phyloP scores from a whole-genome alignment of 106 monocot species.

The Alisma plantagoaquatica region DNA sequence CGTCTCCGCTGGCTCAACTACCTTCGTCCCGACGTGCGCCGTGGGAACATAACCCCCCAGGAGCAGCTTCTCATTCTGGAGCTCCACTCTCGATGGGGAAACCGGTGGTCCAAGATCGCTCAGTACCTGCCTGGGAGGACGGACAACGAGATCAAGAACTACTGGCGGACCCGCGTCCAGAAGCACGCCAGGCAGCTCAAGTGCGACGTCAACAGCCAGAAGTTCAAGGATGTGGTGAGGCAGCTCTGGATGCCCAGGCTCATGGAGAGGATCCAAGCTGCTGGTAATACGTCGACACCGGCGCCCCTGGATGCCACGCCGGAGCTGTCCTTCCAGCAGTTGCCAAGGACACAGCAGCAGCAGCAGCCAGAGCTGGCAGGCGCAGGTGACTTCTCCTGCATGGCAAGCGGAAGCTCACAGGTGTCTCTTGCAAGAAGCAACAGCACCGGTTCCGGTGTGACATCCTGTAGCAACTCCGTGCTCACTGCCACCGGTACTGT shows the following conservation, averaged over 20 bases:
- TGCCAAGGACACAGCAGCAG: neutral
- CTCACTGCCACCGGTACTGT: too few species aligned
- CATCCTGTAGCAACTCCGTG: too few species aligned
- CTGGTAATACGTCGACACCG: slow-evolving; percentile 2
- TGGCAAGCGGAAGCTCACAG: neutral
- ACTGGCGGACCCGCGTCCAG: slow-evolving; percentile 86
- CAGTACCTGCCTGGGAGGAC: slow-evolving; percentile 32
- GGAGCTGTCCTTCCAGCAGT: neutral
- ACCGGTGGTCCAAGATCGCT: slow-evolving; percentile 37
- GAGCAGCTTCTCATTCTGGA: slow-evolving; percentile 32
- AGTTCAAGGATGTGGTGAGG: slow-evolving; percentile 23
- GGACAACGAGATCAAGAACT: slow-evolving; percentile 65
- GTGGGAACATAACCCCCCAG: slow-evolving; percentile 21
- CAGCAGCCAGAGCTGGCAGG: neutral
- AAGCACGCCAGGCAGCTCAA: slow-evolving; percentile 35
- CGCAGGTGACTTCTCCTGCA: neutral
- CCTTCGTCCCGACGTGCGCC: slow-evolving; percentile 20
- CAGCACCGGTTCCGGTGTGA: too few species aligned
- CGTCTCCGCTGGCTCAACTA: slow-evolving; percentile 29
- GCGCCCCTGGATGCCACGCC: neutral
- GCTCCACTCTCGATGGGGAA: slow-evolving; percentile 29
- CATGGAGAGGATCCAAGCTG: slow-evolving; percentile 19
- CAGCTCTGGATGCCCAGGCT: slow-evolving; percentile 26
- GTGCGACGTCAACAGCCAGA: slow-evolving; percentile 27
- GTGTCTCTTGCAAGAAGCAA: too few species aligned